Percentiles rank a stretch among this genome's conserved stretches.
Conservation (phyloP, 106 monocot genomes). For the Apostasia shenzhenica region DNA sequence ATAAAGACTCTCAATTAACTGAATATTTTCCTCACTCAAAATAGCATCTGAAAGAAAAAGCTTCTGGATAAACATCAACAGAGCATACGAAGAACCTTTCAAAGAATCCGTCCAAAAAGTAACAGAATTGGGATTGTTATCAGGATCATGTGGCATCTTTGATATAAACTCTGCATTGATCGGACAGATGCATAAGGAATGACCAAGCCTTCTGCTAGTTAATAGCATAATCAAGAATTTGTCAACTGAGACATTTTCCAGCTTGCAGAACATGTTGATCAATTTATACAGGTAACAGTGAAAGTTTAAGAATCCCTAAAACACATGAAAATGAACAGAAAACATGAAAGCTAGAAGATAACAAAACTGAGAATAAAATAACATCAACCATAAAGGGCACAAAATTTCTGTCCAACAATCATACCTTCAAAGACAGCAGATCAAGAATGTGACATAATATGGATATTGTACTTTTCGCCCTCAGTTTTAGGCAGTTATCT, state of each 20-base stretch:
- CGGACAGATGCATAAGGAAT: conserved; percentile 55
- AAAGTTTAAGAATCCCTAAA: conserved; percentile 55
- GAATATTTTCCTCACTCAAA: conserved; percentile 19
- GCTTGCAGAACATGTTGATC: conserved; percentile 37
- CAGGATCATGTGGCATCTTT: conserved; percentile 24
- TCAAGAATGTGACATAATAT: conserved; percentile 42
- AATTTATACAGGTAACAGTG: conserved; percentile 49
- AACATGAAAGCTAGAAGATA: not conserved
- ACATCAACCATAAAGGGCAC: not conserved
- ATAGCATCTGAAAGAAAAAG: conserved; percentile 37
- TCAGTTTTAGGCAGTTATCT: conserved; percentile 1
- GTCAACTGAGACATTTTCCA: conserved; percentile 32
- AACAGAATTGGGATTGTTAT: conserved; percentile 19
- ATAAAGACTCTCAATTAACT: conserved; percentile 12
- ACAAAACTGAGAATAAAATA: not conserved
- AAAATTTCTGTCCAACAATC: conserved; percentile 1
- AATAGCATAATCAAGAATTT: conserved; percentile 52
- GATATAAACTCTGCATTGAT: conserved; percentile 35
- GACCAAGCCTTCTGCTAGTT: conserved; percentile 56
- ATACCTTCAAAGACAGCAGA: conserved; percentile 51
- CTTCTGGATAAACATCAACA: conserved; percentile 51
- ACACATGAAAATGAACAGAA: conserved; percentile 1
- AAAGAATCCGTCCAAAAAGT: conserved; percentile 52
- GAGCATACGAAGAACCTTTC: conserved; percentile 17
- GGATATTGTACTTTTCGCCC: conserved; percentile 19